Conservation (phyloP, 1,284 basidiomycete species). For the Rhodotorula sp. region DNA sequence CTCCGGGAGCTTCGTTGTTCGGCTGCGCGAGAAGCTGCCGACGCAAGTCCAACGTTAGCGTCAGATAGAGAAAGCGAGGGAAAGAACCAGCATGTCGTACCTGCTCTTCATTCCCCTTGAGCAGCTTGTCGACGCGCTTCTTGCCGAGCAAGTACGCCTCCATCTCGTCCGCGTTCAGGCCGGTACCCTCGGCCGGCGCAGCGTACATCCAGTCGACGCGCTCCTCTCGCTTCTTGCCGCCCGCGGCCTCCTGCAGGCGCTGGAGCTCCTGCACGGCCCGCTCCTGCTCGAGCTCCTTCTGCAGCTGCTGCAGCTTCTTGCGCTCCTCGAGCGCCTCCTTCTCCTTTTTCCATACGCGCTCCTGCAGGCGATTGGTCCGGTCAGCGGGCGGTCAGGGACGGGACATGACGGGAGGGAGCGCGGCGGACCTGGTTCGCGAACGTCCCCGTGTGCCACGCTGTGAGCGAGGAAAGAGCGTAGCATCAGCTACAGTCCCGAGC, state of each 20-base stretch:
- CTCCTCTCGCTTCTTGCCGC: conserved; percentile 89
- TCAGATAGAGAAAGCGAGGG: neutral
- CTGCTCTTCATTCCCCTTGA: conserved; percentile 80
- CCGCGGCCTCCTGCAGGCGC: conserved; percentile 79
- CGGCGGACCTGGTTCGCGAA: conserved; percentile 29
- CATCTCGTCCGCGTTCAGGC: conserved; percentile 81
- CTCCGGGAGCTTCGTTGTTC: conserved; percentile 6
- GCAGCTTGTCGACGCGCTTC: conserved; percentile 93
- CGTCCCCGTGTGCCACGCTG: conserved; percentile 40
- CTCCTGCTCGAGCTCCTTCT: conserved; percentile 96
- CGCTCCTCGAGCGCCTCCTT: conserved; percentile 96
- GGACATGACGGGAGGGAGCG: too few relatives aligned
- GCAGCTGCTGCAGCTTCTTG: conserved; percentile 93
- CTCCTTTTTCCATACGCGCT: conserved; percentile 98
- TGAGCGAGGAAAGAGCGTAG: neutral
- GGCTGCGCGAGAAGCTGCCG: conserved; percentile 27
- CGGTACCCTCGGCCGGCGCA: conserved; percentile 81
- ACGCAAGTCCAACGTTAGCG: neutral
- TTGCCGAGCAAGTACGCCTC: conserved; percentile 98
- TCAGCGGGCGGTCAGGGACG: neutral
- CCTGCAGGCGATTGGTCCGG: conserved; percentile 63
- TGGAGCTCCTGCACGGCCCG: conserved; percentile 94
- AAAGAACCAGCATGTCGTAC: conserved; percentile 7
- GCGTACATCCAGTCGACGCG: conserved; percentile 99
- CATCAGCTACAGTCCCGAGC: neutral